These are phyloP conservation scores for Fusarium cicatricum DNA, from an alignment of 2,329 filamentous ascomycete genomes.

Conservation along the genomic window DNA sequence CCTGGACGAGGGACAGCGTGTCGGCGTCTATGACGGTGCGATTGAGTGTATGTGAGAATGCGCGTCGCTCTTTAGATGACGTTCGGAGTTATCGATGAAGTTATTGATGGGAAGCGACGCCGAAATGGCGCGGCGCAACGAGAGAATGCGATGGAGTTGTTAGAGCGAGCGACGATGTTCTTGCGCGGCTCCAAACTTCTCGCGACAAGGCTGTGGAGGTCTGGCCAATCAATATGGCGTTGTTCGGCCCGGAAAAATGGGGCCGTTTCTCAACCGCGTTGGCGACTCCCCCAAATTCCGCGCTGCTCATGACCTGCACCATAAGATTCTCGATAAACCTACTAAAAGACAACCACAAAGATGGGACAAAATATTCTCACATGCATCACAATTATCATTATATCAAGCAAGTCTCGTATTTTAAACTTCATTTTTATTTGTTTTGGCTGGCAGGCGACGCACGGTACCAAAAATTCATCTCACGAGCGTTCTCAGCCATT, in stretches of 20 bases:
- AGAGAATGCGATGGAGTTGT: conserved; percentile 35
- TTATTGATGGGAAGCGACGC: conserved; percentile 16
- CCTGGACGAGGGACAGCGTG: conserved; percentile 21
- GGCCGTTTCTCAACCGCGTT: conserved; percentile 5
- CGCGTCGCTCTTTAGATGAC: not conserved
- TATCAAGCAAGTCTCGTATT: not conserved
- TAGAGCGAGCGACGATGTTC: conserved; percentile 29
- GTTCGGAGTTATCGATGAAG: not conserved
- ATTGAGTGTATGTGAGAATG: conserved; percentile 20
- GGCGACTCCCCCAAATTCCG: not conserved
- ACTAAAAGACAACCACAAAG: no score
- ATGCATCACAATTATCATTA: no score
- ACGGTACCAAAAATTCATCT: conserved; percentile 28
- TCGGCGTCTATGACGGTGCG: conserved; percentile 26
- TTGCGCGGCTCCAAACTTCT: conserved; percentile 49
- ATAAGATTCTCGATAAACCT: no score
- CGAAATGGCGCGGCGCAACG: conserved; percentile 37
- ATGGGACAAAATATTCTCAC: no score
- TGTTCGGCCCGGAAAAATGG: conserved; percentile 28
- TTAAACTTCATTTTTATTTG: conserved; percentile 19
- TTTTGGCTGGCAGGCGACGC: conserved; percentile 26
- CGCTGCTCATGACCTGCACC: no score
- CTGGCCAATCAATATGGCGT: conserved; percentile 39
- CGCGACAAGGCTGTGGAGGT: conserved; percentile 47
- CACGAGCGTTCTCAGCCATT: conserved; percentile 40